Percentiles rank a stretch among this genome's conserved stretches.
Evolutionary conservation across 768 basidiomycete genomes (phyloP).

Genomic region (Termitomyces sp.): DNA sequence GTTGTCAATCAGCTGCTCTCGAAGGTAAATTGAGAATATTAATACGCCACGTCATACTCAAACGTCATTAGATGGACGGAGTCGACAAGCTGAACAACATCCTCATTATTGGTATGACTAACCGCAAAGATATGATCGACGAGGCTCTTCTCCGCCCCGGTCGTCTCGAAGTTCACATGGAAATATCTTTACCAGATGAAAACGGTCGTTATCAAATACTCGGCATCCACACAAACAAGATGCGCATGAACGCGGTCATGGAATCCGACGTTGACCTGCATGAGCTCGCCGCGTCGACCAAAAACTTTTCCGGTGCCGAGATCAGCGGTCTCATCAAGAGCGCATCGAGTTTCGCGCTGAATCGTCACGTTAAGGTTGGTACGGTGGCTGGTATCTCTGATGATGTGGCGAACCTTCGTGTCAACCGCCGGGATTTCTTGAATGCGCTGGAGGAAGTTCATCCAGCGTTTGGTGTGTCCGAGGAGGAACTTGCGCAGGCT

Average conservation of each 20-base stretch:
- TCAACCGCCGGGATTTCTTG: conserved; percentile 82
- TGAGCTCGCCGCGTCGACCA: conserved; percentile 80
- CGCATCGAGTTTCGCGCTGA: conserved; percentile 97
- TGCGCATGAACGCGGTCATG: conserved; percentile 90
- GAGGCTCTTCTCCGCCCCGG: conserved; percentile 96
- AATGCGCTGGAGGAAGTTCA: conserved; percentile 91
- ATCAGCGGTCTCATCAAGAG: conserved; percentile 95
- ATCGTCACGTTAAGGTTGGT: conserved; percentile 94
- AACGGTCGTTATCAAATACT: conserved; percentile 90
- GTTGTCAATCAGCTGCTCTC: conserved; percentile 98
- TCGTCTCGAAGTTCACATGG: conserved; percentile 99
- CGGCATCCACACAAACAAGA: conserved; percentile 91
- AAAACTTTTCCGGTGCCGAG: conserved; percentile 98
- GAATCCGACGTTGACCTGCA: conserved; percentile 74
- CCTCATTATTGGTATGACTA: conserved; percentile 99
- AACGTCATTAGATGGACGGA: conserved; percentile 84
- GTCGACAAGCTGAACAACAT: conserved; percentile 99
- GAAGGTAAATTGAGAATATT: conserved; percentile 49
- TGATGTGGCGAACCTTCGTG: conserved; percentile 89
- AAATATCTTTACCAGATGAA: conserved; percentile 96
- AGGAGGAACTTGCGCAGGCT: conserved; percentile 90
- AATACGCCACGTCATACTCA: not conserved
- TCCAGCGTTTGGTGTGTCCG: conserved; percentile 95
- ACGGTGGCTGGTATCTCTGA: conserved; percentile 96
- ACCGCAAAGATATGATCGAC: conserved; percentile 97